phyloP scores from a whole-genome alignment of 805 yeast species.

The Ogataea glucozyma region DNA sequence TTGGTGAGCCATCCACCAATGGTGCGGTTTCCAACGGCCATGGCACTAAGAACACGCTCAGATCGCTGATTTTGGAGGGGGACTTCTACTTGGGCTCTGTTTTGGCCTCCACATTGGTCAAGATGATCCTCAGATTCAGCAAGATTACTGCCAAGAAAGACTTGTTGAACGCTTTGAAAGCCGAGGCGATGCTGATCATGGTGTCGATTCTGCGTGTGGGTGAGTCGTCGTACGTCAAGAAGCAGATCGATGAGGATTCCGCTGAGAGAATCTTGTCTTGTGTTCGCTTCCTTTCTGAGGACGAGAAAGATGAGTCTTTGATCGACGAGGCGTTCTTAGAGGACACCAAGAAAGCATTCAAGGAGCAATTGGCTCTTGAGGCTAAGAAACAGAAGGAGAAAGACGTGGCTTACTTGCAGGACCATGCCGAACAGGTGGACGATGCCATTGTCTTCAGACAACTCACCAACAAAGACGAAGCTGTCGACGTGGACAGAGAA shows the following conservation, averaged over 20 bases:
- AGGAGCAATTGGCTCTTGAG: slow-evolving; percentile 61
- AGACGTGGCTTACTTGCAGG: slow-evolving; percentile 57
- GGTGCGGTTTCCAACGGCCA: slow-evolving; percentile 37
- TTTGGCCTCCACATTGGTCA: slow-evolving; percentile 82
- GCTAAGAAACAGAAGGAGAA: slow-evolving; percentile 57
- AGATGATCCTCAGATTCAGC: slow-evolving; percentile 76
- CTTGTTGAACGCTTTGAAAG: slow-evolving; percentile 80
- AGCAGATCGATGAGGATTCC: slow-evolving; percentile 92
- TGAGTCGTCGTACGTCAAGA: slow-evolving; percentile 64
- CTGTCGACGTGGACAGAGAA: slow-evolving; percentile 50
- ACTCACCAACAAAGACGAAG: slow-evolving; percentile 49
- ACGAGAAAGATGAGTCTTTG: slow-evolving; percentile 47
- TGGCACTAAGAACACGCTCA: slow-evolving; percentile 61
- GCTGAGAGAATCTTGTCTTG: slow-evolving; percentile 92
- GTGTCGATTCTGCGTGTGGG: slow-evolving; percentile 91
- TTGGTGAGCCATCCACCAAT: slow-evolving; percentile 44
- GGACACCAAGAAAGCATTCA: slow-evolving; percentile 85
- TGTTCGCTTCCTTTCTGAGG: slow-evolving; percentile 74
- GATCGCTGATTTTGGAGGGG: slow-evolving; percentile 79
- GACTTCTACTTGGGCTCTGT: slow-evolving; percentile 91
- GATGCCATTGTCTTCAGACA: slow-evolving; percentile 80
- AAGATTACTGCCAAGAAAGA: slow-evolving; percentile 50
- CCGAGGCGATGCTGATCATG: slow-evolving; percentile 91
- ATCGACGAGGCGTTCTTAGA: slow-evolving; percentile 74
- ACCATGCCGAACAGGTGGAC: slow-evolving; percentile 74